These are phyloP conservation scores for Microdochium bolleyi DNA, from an alignment of 2,329 filamentous ascomycete genomes.

Conservation along the genomic window DNA sequence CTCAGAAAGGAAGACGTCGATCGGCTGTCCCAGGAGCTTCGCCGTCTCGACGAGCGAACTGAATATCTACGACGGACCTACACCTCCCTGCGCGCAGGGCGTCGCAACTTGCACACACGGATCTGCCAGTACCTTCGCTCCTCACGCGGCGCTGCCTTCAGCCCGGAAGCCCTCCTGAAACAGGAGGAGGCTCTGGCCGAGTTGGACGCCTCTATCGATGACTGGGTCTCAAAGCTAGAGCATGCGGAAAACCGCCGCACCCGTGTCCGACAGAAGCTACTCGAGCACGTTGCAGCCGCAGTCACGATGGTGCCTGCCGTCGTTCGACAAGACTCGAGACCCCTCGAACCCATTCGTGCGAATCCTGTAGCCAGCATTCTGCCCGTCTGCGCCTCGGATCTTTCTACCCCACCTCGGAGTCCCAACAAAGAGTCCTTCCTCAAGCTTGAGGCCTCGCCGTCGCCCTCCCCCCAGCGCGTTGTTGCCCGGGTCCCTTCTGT, in stretches of 20 bases:
- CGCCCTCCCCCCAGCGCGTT: conserved; percentile 42
- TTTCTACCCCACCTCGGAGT: conserved; percentile 51
- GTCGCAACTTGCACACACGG: conserved; percentile 67
- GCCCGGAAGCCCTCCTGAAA: conserved; percentile 66
- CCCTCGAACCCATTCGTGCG: background rate
- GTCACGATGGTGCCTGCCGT: conserved; percentile 37
- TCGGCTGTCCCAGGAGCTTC: conserved; percentile 64
- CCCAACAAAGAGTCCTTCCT: conserved; percentile 37
- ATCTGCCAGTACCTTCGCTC: conserved; percentile 73
- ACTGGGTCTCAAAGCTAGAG: conserved; percentile 75
- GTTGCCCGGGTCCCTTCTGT: conserved; percentile 47
- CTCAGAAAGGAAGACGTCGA: conserved; percentile 55
- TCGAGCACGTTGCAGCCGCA: conserved; percentile 74
- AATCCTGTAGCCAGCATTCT: conserved; percentile 9
- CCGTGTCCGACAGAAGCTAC: conserved; percentile 68
- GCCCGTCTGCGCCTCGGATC: conserved; percentile 27
- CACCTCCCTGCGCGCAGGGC: conserved; percentile 64
- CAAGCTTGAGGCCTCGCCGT: conserved; percentile 23
- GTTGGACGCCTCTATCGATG: conserved; percentile 70
- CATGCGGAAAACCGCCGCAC: conserved; percentile 70
- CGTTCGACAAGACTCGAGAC: conserved; percentile 3
- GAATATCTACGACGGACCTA: conserved; percentile 74
- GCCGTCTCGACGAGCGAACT: conserved; percentile 67
- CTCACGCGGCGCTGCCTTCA: conserved; percentile 63
- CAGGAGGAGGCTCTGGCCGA: conserved; percentile 74